Conservation (phyloP, 148 eudicot genomes). For the Spergularia marina region DNA sequence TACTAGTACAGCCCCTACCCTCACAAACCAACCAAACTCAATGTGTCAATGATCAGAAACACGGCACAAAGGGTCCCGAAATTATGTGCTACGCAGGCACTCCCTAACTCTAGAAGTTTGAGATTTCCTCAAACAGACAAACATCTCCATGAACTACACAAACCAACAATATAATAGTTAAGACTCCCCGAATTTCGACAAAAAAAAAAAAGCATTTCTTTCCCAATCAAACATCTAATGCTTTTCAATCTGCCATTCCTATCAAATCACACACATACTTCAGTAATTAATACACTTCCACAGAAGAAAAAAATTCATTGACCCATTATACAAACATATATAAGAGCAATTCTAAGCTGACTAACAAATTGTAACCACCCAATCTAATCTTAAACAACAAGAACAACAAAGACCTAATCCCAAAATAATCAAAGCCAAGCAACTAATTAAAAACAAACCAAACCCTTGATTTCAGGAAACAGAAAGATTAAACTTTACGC, state of each 20-base stretch:
- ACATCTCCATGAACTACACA: no score
- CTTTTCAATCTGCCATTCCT: background rate
- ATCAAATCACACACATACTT: background rate
- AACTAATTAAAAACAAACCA: background rate
- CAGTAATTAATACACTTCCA: background rate
- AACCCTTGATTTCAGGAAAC: conserved; percentile 1
- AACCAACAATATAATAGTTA: background rate
- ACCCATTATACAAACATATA: background rate
- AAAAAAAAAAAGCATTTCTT: background rate
- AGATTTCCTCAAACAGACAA: no score
- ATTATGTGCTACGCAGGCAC: no score
- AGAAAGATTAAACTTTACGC: background rate
- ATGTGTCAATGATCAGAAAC: no score
- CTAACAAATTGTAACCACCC: background rate
- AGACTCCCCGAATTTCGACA: background rate
- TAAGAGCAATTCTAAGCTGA: background rate
- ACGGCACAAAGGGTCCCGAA: no score
- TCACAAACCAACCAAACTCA: no score
- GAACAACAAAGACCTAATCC: background rate
- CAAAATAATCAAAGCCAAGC: background rate
- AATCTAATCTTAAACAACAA: background rate
- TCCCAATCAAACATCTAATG: no score
- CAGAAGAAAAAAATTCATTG: background rate
- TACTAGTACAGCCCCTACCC: no score
- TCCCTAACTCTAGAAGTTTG: no score